These are phyloP conservation scores for Paramecium primaurelia DNA, from an alignment of 73 alveolate genomes.

Conservation along the genomic window DNA sequence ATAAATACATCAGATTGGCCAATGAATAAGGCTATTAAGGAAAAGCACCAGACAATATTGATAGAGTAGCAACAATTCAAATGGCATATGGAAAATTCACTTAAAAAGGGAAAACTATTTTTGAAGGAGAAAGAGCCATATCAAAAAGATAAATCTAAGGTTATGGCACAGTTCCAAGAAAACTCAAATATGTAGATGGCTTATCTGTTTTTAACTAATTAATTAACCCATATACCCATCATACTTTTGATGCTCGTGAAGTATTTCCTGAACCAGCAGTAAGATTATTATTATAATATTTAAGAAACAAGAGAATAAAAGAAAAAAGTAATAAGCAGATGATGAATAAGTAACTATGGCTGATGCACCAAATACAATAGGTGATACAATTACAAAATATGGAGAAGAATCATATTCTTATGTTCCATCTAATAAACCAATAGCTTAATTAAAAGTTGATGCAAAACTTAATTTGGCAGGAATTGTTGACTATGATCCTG, in stretches of 20 bases:
- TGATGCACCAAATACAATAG: conserved; percentile 18
- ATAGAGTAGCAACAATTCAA: conserved; percentile 28
- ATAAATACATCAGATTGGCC: conserved; percentile 9
- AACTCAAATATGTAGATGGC: neutral
- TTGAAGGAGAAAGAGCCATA: conserved; percentile 30
- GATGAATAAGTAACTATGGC: neutral
- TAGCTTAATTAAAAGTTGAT: neutral
- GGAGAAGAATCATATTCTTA: neutral
- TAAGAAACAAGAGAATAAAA: neutral
- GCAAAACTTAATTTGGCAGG: conserved; percentile 3
- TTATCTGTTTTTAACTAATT: neutral
- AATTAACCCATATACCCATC: conserved; percentile 22
- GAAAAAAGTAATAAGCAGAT: neutral
- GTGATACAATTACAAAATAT: neutral
- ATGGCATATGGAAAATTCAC: conserved; percentile 44
- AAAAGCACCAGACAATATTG: conserved; percentile 18
- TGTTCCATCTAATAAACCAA: neutral
- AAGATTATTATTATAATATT: neutral
- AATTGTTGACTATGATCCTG: conserved; percentile 3
- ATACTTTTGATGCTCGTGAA: conserved; percentile 2
- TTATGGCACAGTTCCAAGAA: conserved; percentile 23
- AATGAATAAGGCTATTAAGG: conserved; percentile 6
- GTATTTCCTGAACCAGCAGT: neutral
- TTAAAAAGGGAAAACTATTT: neutral
- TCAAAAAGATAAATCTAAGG: neutral